Evolutionary conservation across 371 early-diverging fungal genomes (phyloP).

Genomic region (Rhizopus stolonifer): DNA sequence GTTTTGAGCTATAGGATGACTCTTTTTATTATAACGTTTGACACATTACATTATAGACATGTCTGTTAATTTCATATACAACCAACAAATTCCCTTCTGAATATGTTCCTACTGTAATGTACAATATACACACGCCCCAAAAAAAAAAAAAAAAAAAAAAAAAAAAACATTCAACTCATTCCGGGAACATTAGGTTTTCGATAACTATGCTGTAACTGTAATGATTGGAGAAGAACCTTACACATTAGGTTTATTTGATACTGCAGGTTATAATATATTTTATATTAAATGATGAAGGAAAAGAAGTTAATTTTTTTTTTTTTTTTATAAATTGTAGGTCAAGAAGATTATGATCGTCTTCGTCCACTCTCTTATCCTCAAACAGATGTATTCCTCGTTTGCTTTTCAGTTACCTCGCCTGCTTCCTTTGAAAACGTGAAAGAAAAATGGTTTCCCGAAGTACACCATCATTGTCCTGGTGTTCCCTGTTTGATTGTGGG

Average conservation of each 20-base stretch:
- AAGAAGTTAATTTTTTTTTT: not conserved
- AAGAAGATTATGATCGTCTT: slow-evolving; percentile 98
- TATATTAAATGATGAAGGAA: not conserved
- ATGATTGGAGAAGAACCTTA: slow-evolving; percentile 93
- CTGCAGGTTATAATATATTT: slow-evolving; percentile 62
- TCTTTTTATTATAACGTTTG: not conserved
- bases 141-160: not conserved
- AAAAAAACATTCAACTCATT: not conserved
- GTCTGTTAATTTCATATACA: slow-evolving; percentile 97
- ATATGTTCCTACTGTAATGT: slow-evolving; percentile 93
- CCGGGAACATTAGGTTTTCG: slow-evolving; percentile 77
- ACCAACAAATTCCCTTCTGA: slow-evolving; percentile 98
- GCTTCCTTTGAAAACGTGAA: slow-evolving; percentile 92
- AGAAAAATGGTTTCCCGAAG: slow-evolving; percentile 91
- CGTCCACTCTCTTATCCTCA: slow-evolving; percentile 95
- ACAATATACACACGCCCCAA: not conserved
- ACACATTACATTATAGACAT: slow-evolving; percentile 64
- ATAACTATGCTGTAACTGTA: slow-evolving; percentile 98
- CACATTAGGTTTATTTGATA: slow-evolving; percentile 95
- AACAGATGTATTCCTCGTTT: slow-evolving; percentile 94
- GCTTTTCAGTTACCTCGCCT: slow-evolving; percentile 93
- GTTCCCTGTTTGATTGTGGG: slow-evolving; percentile 97
- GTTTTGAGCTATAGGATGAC: not conserved
- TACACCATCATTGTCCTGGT: slow-evolving; percentile 96
- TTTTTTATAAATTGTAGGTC: slow-evolving; percentile 35